Evolutionary conservation across 164 flowering plant genomes (phyloP), one percentile per base, ranked within the genome.

Genomic region (Berberis vulgaris): DNA sequence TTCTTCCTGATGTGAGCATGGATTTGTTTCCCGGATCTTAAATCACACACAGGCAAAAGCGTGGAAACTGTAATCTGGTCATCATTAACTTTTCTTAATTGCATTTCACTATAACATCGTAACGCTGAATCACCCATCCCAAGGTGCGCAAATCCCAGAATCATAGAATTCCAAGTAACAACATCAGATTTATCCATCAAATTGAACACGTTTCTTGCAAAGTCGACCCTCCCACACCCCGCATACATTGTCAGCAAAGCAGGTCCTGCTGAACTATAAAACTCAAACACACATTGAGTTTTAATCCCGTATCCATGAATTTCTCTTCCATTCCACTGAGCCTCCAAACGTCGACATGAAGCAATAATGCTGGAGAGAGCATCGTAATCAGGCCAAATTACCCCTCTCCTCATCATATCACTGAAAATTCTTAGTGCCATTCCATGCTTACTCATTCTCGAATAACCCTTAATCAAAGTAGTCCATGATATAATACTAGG

Each of bases 101-200:
- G 82, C 85, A 78, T 78, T 59, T 73, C 58, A 49, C 66, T 40
- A 47, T 82, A 82, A 67, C 74, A 72, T 43, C 67, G 59, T 26
- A 77, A 59, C 13, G 86, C 86, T 49, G 59, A 57, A 59, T 69
- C 66, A 46, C 56, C 72, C 70, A 67, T 61, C 57, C 73, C 77
- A 13, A 68, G 57, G 57, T 78, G 78, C 44, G 69, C 47, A 55
- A 70, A 72, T 8, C 82, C 78, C n/a, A 72, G 71, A 71, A 84
- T 80, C 80, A 76, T 81, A n/a, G 84, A 76, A 72, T 82, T 84
- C 89, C 89, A 81, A 26, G 86, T 70, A 47, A 83, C 84, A 43
- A 72, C 76, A 69, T 81, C 81, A 26, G 60, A 49, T 67, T 65
- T 74, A 58, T 83, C 81, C 89, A 82, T 79, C 53, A 75, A 57